Percentiles rank a stretch among this genome's conserved stretches.
Conservation (phyloP, 2,329 filamentous ascomycete species). For the Aspergillus viridinutans region DNA sequence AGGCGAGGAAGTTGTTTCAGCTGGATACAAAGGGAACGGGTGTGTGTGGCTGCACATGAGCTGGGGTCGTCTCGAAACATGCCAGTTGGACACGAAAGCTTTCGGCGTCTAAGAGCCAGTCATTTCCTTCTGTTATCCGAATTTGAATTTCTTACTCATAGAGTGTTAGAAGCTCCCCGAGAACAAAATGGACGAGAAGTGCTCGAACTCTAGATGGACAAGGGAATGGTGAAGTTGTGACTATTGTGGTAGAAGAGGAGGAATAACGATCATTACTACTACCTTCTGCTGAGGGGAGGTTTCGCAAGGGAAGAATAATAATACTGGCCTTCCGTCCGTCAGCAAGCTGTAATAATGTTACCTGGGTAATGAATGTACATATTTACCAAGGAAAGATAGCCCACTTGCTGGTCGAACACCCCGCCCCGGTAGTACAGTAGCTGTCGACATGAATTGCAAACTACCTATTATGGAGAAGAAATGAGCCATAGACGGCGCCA, state of each 20-base stretch:
- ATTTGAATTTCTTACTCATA: neutral
- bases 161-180: neutral
- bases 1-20: neutral
- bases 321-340: too few relatives aligned
- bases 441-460: too few relatives aligned
- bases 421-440: too few relatives aligned
- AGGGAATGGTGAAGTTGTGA: neutral
- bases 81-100: neutral
- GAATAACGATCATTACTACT: neutral
- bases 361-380: neutral
- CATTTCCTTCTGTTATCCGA: neutral
- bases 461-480: too few relatives aligned
- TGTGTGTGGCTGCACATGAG: conserved; percentile 12
- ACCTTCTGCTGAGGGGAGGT: too few relatives aligned
- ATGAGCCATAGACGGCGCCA: too few relatives aligned
- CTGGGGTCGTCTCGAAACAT: conserved; percentile 13
- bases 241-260: neutral
- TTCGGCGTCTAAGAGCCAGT: neutral
- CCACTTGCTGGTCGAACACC: too few relatives aligned
- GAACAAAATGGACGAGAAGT: neutral
- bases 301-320: neutral
- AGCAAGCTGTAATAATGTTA: neutral
- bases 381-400: neutral
- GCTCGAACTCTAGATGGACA: neutral
- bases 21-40: neutral